phyloP scores from a whole-genome alignment of 345 rosid genomes.

The Dovyalis caffra region DNA sequence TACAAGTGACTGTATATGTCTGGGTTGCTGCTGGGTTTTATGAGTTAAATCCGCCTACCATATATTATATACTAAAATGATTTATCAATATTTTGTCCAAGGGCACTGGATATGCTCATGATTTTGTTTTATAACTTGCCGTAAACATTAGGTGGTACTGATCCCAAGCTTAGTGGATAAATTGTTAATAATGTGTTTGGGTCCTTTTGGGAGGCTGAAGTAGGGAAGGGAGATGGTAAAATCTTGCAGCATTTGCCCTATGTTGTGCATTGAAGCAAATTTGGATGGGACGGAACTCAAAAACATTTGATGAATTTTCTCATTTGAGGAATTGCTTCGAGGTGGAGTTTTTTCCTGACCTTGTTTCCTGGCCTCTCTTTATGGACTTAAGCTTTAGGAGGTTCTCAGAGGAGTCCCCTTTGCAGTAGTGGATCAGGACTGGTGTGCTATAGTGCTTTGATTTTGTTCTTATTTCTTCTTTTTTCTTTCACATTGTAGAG shows the following conservation, averaged over 20 bases:
- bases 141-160: background rate
- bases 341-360: background rate
- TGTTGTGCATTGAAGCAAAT: background rate
- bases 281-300: background rate
- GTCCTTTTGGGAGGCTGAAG: background rate
- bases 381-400: background rate
- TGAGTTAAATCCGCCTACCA: background rate
- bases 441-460: background rate
- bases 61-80: background rate
- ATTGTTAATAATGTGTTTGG: background rate
- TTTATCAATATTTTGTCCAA: background rate
- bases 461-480: too few species aligned
- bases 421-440: background rate
- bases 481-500: too few species aligned
- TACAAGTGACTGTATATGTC: background rate
- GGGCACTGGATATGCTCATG: background rate
- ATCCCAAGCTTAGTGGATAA: background rate
- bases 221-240: background rate
- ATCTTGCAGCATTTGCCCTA: background rate
- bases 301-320: background rate
- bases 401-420: background rate
- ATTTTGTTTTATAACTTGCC: background rate
- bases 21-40: background rate
- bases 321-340: background rate
- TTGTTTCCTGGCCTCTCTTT: background rate